Conservation (phyloP, 257 asterid species). For the Anisodus acutangulus region DNA sequence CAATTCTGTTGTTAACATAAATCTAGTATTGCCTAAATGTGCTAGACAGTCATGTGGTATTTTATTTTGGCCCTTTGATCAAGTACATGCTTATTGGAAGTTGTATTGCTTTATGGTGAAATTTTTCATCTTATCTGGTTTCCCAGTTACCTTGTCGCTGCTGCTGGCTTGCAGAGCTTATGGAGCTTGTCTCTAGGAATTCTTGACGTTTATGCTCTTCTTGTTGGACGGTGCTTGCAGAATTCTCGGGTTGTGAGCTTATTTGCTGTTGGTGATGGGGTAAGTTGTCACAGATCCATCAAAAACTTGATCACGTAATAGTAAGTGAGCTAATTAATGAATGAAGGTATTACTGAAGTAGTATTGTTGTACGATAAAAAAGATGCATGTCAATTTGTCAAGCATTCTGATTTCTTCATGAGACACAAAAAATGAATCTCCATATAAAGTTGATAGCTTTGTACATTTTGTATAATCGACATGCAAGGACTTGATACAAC, state of each 20-base stretch:
- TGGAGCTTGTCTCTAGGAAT: conserved; percentile 91
- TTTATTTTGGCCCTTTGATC: not conserved
- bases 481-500: not conserved
- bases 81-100: not conserved
- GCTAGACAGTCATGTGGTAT: not conserved
- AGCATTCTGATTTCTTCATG: not conserved
- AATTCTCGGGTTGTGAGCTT: conserved; percentile 70
- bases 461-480: conserved; percentile 1
- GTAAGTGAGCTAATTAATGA: not conserved
- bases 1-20: not conserved
- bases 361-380: not conserved
- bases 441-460: not conserved
- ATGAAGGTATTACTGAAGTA: conserved; percentile 1
- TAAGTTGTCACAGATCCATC: conserved; percentile 45
- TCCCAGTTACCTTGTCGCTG: conserved; percentile 94
- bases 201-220: conserved; percentile 82
- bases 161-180: conserved; percentile 90
- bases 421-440: not conserved
- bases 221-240: conserved; percentile 88
- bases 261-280: conserved; percentile 98
- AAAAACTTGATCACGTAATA: not conserved
- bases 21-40: not conserved
- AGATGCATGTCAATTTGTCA: not conserved
- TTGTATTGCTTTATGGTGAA: conserved; percentile 7
- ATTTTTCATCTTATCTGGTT: conserved; percentile 3